Conservation (phyloP, 1,284 basidiomycete genomes). For the Moesziomyces parantarcticus region DNA sequence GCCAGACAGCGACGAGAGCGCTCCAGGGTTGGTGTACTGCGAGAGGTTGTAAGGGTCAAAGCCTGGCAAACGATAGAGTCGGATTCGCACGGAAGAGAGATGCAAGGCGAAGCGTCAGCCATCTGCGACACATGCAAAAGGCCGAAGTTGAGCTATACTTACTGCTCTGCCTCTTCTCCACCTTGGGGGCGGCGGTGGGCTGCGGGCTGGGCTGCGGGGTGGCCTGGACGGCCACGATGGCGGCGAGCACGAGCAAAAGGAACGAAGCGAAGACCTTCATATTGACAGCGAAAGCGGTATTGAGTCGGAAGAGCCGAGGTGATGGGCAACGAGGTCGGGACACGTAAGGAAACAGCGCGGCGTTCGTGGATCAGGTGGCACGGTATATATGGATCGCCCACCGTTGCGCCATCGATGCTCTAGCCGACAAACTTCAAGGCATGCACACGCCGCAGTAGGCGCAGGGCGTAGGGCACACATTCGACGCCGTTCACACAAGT, state of each 20-base stretch:
- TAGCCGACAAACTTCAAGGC: background rate
- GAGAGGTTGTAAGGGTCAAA: constrained; percentile 39
- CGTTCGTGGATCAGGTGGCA: background rate
- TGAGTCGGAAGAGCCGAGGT: background rate
- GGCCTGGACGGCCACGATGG: constrained; percentile 27
- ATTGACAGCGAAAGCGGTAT: background rate
- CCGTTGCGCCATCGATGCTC: background rate
- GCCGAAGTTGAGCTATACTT: background rate
- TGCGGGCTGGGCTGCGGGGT: constrained; percentile 30
- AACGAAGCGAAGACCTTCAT: constrained; percentile 37
- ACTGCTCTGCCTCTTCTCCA: constrained; percentile 36
- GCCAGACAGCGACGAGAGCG: constrained; percentile 28
- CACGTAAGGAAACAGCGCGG: background rate
- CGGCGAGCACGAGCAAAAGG: constrained; percentile 22
- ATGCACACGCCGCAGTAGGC: background rate
- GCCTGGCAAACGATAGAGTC: constrained; percentile 4
- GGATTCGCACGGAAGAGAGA: too few species aligned
- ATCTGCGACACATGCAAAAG: too few species aligned
- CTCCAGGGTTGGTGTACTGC: constrained; percentile 31
- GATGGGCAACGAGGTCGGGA: background rate
- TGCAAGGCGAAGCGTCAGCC: too few species aligned
- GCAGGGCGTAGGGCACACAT: background rate
- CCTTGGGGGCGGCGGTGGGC: constrained; percentile 31
- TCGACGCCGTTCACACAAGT: too few species aligned
- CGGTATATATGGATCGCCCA: background rate